Evolutionary conservation across 106 monocot genomes (phyloP).

Genomic region (Amphibolis antarctica): DNA sequence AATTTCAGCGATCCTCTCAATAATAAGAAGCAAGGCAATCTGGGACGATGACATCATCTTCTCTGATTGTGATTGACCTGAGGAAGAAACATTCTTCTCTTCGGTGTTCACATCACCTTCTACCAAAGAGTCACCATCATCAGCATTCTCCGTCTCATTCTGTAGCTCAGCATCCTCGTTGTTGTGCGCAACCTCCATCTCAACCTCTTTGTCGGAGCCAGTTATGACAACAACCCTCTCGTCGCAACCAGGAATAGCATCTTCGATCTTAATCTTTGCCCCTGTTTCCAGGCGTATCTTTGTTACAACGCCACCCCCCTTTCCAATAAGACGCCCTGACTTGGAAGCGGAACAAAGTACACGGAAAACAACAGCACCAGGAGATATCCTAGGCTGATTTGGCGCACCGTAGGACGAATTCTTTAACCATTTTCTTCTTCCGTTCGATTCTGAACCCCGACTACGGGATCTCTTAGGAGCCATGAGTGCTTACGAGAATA

Average conservation of each 20-base stretch:
- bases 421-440: conserved; percentile 66
- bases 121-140: conserved; percentile 1
- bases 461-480: conserved; percentile 59
- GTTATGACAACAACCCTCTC: conserved; percentile 73
- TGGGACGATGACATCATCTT: conserved; percentile 39
- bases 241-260: conserved; percentile 51
- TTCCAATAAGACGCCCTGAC: conserved; percentile 79
- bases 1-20: conserved; percentile 58
- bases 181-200: conserved; percentile 17
- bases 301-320: conserved; percentile 68
- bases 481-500: neutral
- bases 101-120: conserved; percentile 18
- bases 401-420: conserved; percentile 17
- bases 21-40: conserved; percentile 69
- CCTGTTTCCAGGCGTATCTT: conserved; percentile 78
- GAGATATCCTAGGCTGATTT: conserved; percentile 19
- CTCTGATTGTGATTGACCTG: conserved; percentile 25
- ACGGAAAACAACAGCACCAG: conserved; percentile 41
- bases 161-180: conserved; percentile 26
- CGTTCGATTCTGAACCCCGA: conserved; percentile 32
- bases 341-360: conserved; percentile 69
- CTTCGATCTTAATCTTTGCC: conserved; percentile 72
- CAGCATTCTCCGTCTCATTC: conserved; percentile 16
- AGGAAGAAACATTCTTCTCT: conserved; percentile 27
- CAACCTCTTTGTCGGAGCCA: conserved; percentile 36